Base-by-base conservation (phyloP, 1,139 yeast species). In the Saccharomyces hybrid region DNA sequence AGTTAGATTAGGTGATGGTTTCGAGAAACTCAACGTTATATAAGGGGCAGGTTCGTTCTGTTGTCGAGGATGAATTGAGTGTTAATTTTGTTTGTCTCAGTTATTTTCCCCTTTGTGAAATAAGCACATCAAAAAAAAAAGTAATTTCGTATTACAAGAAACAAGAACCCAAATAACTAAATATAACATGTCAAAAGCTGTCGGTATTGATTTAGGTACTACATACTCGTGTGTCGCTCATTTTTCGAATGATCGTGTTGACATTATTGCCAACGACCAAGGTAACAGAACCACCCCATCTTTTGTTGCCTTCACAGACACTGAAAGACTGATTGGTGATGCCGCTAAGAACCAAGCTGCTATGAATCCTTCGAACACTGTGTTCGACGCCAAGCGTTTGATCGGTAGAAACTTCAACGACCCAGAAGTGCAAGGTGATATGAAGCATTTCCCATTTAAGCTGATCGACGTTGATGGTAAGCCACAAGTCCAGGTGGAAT, bases 161-260 rank as follows among this genome's bases (percentile, higher is more conserved):
- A 38, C 7, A 16, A 38, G 25, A 38, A 38, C 11, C 11, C 13
- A 31, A 31, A 14, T 14, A 52, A 65, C 51, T 49, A 41, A 47
- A 20, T 20, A 20, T 20, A 20, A 20, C 23, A 20, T 73, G 23
- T 20, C 23, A 20, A 20, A 20, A 20, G 23, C 23, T 20, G 23
- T 20, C 23, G 23, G 23, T 20, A 84, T 84, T 75, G 91, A 84
- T 77, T 83, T 84, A 78, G 90, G 90, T 74, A 84, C 90, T 58
- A 84, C 89, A 55, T 84, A 84, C 76, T 84, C 89, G 54, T 84
- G 89, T 81, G 90, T 84, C 64, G 90, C 88, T 59, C 84, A 82
- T 73, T 82, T 79, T 65, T 74, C 85, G 58, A 83, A 83, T 65
- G 88, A 84, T 66, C 76, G 84, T 64, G 86, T 82, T 59, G 23